Percentiles rank a stretch among this genome's conserved stretches.
Evolutionary conservation across 2,329 filamentous ascomycete genomes (phyloP).

Genomic region (Gaeumannomyces sp.): DNA sequence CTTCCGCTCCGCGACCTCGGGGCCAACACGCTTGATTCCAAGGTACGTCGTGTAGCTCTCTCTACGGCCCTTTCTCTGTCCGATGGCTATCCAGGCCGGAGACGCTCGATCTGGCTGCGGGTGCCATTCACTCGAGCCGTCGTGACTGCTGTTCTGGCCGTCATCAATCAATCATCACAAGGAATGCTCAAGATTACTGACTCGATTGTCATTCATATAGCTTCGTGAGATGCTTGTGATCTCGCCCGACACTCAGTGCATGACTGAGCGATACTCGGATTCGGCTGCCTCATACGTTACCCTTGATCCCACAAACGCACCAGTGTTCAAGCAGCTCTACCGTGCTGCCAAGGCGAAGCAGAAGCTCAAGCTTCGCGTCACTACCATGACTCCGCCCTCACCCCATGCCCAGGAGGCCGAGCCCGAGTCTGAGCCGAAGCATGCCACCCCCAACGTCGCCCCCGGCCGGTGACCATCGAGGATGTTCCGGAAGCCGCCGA

Average conservation of each 20-base stretch:
- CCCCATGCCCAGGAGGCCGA: conserved; percentile 7
- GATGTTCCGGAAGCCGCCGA: conserved; percentile 36
- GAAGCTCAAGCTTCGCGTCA: conserved; percentile 85
- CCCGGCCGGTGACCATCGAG: conserved; percentile 38
- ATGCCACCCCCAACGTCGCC: conserved; percentile 10
- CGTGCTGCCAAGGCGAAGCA: conserved; percentile 96
- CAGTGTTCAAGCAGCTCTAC: conserved; percentile 94
- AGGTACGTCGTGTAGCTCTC: conserved; percentile 56
- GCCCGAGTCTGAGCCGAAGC: conserved; percentile 10
- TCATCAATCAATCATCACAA: background rate
- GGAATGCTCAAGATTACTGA: background rate
- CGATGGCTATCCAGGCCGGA: too few species aligned
- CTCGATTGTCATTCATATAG: conserved; percentile 37
- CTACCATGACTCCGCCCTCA: conserved; percentile 25
- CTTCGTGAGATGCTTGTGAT: conserved; percentile 65
- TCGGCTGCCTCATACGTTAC: conserved; percentile 75
- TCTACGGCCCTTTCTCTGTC: background rate
- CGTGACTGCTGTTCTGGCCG: too few species aligned
- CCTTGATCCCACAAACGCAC: conserved; percentile 68
- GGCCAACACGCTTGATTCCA: conserved; percentile 66
- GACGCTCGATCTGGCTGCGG: background rate
- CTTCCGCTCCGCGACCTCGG: conserved; percentile 80
- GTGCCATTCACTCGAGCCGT: background rate
- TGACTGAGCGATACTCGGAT: conserved; percentile 92
- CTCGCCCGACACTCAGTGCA: conserved; percentile 51